A percentile compares a stretch with the other conserved stretches of the same genome.
phyloP scores from a whole-genome alignment of 495 filamentous ascomycete genomes.

The Penicillium macrosclerotiorum region DNA sequence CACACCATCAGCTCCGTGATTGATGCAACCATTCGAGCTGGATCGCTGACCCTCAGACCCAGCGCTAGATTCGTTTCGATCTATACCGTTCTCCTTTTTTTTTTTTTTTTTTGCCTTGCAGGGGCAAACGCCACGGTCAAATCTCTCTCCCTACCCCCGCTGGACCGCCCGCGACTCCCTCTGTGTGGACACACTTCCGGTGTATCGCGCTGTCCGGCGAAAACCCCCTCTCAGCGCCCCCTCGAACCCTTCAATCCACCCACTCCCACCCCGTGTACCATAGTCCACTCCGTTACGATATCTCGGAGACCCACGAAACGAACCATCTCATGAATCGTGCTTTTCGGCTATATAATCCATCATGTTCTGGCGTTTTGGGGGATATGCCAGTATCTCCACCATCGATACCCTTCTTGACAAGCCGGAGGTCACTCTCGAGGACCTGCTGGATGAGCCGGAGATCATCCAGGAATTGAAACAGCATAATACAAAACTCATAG shows the following conservation, averaged over 20 bases:
- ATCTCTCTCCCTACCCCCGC: background rate
- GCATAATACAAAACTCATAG: slow-evolving; percentile 96
- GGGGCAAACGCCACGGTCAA: background rate
- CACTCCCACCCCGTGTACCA: slow-evolving; percentile 25
- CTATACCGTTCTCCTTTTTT: slow-evolving; percentile 11
- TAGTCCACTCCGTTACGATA: slow-evolving; percentile 30
- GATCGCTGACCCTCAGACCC: slow-evolving; percentile 27
- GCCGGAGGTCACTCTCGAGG: slow-evolving; percentile 89
- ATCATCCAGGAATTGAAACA: slow-evolving; percentile 96
- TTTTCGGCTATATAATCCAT: slow-evolving; percentile 50
- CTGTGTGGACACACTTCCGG: slow-evolving; percentile 21
- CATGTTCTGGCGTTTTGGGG: slow-evolving; percentile 99
- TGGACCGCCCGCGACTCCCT: slow-evolving; percentile 3
- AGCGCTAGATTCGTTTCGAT: slow-evolving; percentile 39
- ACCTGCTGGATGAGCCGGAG: slow-evolving; percentile 93
- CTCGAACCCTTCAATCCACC: slow-evolving; percentile 9
- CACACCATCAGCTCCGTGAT: slow-evolving; percentile 22
- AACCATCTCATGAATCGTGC: slow-evolving; percentile 43
- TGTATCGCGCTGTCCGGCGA: slow-evolving; percentile 20
- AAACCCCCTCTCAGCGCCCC: background rate
- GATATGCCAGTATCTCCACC: slow-evolving; percentile 94
- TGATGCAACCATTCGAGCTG: slow-evolving; percentile 18
- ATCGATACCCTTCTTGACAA: slow-evolving; percentile 96
- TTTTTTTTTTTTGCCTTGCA: background rate
- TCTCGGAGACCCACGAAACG: slow-evolving; percentile 25